phyloP scores from a whole-genome alignment of 2,329 filamentous ascomycete genomes.

The Ophiostoma australiae region DNA sequence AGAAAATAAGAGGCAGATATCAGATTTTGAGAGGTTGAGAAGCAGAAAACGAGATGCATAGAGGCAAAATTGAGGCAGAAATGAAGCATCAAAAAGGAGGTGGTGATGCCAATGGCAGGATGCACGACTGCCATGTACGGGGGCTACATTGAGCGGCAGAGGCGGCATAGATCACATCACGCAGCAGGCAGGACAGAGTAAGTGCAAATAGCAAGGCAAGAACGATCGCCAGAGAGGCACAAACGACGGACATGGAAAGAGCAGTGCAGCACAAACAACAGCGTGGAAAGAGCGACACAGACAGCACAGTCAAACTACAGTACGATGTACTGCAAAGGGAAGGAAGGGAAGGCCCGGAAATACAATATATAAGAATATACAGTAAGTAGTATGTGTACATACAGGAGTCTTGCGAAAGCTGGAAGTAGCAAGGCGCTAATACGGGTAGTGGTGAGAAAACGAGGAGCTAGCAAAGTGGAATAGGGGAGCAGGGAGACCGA shows the following conservation, averaged over 20 bases:
- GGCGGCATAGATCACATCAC: not conserved
- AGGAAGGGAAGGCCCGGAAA: constrained; percentile 3
- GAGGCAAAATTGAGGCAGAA: not conserved
- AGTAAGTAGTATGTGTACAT: no score
- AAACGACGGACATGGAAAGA: not conserved
- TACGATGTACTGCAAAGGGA: no score
- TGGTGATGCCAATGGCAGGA: constrained; percentile 8
- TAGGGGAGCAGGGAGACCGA: not conserved
- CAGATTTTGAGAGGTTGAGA: not conserved
- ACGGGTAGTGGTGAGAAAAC: not conserved
- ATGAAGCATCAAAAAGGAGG: not conserved
- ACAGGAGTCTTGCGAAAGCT: not conserved
- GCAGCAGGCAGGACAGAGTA: not conserved
- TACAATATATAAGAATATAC: not conserved
- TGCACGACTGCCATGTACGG: not conserved
- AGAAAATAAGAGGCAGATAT: not conserved
- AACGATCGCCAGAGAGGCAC: not conserved
- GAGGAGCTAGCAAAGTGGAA: constrained; percentile 1
- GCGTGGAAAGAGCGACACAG: not conserved
- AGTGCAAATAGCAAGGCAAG: not conserved
- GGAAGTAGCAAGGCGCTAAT: constrained; percentile 10
- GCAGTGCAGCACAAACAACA: not conserved
- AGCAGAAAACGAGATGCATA: not conserved
- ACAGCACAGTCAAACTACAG: not conserved
- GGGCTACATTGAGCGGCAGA: not conserved